Percentiles rank a stretch among this genome's conserved stretches.
These are phyloP conservation scores for Aspergillus mulundensis DNA, from an alignment of 495 filamentous ascomycete genomes.

Conservation along the genomic window DNA sequence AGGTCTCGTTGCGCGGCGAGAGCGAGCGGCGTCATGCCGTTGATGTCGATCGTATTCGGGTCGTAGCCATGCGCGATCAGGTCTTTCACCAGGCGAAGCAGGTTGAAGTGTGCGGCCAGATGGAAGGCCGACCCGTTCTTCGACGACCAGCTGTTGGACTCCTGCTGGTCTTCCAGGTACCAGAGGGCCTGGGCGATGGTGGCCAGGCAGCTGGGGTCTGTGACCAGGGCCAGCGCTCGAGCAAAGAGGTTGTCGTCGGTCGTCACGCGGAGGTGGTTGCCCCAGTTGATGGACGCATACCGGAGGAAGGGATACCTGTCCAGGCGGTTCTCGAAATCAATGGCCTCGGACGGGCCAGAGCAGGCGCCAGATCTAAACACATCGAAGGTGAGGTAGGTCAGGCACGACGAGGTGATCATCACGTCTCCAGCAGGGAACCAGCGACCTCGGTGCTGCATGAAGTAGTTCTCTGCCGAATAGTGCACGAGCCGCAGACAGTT, in stretches of 20 bases:
- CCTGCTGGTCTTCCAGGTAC: slow-evolving; percentile 5
- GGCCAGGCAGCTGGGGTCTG: background rate
- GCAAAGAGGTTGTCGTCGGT: background rate
- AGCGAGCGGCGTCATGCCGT: background rate
- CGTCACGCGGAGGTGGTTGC: background rate
- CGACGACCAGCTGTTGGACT: slow-evolving; percentile 1
- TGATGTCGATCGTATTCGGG: background rate
- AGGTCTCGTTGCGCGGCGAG: background rate
- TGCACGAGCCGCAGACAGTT: slow-evolving; percentile 4
- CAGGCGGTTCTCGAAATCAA: background rate
- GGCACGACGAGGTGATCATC: background rate
- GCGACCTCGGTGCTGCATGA: background rate
- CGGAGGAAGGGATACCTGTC: slow-evolving; percentile 4
- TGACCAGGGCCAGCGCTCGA: background rate
- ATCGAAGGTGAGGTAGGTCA: slow-evolving; percentile 4
- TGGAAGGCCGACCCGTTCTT: slow-evolving; percentile 7
- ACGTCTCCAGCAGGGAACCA: slow-evolving; percentile 1
- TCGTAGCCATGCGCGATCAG: background rate
- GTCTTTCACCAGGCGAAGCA: background rate
- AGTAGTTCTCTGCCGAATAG: slow-evolving; percentile 6
- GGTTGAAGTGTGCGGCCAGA: slow-evolving; percentile 4
- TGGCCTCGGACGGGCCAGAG: slow-evolving; percentile 2
- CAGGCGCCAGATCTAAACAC: slow-evolving; percentile 4
- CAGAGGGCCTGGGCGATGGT: background rate
- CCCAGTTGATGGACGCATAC: slow-evolving; percentile 10